Base-by-base conservation (phyloP, 2,329 filamentous ascomycete genomes). In the Verticillium klebahnii region DNA sequence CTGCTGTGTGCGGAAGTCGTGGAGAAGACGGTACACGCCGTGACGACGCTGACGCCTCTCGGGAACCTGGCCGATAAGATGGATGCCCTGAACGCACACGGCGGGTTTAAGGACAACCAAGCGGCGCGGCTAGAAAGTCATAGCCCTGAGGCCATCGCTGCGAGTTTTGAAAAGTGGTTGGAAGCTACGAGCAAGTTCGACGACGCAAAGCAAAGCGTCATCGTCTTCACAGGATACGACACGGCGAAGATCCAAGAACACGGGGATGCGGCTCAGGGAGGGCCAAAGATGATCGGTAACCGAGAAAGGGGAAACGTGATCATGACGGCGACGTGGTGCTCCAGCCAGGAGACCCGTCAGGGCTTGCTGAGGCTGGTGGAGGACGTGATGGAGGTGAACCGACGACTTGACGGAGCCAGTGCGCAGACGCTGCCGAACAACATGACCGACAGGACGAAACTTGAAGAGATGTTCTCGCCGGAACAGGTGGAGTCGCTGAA, bases 61-160 rank as follows among this genome's bases (percentile, higher is more conserved):
- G 61, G 57, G 0, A 65, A 62, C 3, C 56, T 67, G 11, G 73
- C 74, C 39, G 65, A 68, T 9, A 63, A 56, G 3, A 58, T 67
- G 23, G 68, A 69, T 0, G 52, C 64, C 0, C 34, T 67, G 3
- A 72, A 74, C 37, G 59, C 34, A 1, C 72, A 71, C 31, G 71
- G 71, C 3, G 74, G 72, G 0, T 68, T 68, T 34, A 76, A 76
- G 58, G 62, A 67, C 0, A 69, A 69, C 15, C 63, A 67, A 4
- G 66, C 69, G 8, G 66, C 64, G 0, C 67, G 71, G 3, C 45
- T 74, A 11, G 56, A 64, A 15, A 59, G 57, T 1, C 60, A 70
- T 5, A 45, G 62, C 0, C 7, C n/a, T 0, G 57, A 65, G 1
- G 62, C 64, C 3, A 67, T 76, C n/a, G 61, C 57, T 11, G 34